Base-by-base conservation (phyloP, 2,329 filamentous ascomycete species). In the Leptographium wingfieldii region DNA sequence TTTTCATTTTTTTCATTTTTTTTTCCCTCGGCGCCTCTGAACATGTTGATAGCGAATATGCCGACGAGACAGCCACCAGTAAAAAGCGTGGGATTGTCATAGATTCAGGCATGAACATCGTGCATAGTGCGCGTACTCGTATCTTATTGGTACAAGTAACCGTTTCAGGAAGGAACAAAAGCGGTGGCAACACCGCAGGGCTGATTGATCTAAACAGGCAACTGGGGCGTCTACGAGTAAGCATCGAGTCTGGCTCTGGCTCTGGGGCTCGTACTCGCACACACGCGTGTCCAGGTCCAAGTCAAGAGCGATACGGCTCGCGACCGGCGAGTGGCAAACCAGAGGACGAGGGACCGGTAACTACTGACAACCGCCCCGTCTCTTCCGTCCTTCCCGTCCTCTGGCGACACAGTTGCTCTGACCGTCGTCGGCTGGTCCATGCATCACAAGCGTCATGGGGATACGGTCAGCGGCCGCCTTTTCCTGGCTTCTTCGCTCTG, bases 111-210 rank as follows among this genome's bases (percentile, higher is more conserved):
- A 11, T 10, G 33, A 9, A 35, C 33, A 11, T 10, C 7, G 5
- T 7, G 10, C 9, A 9, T 31, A 35, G 33, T 35, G 2, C 9
- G 33, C 7, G 33, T 9, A 35, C 29, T 14, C 22, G n/a, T 11
- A 52, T 12, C 10, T 12, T 29, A 12, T 10, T 22, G 5, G 38
- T 38, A 22, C 12, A 29, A 11, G 16, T 31, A 22, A 16, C 59
- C 57, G n/a, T 56, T 57, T 59, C 40, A 35, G 58, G 59, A 61
- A 61, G 59, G 58, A 58, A 63, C 58, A 53, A 58, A 56, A 35
- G 29, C 35, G 25, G 31, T 38, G 56, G 35, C 19, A 33, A 54
- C 52, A 10, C 16, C 51, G 14, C 6, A 35, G 33, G 9, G 33
- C 33, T 31, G 31, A 5, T 5, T 7, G 31, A 5, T 35, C 33